Base-by-base conservation (phyloP, 495 filamentous ascomycete species). In the Sabuloglossum arenarium region DNA sequence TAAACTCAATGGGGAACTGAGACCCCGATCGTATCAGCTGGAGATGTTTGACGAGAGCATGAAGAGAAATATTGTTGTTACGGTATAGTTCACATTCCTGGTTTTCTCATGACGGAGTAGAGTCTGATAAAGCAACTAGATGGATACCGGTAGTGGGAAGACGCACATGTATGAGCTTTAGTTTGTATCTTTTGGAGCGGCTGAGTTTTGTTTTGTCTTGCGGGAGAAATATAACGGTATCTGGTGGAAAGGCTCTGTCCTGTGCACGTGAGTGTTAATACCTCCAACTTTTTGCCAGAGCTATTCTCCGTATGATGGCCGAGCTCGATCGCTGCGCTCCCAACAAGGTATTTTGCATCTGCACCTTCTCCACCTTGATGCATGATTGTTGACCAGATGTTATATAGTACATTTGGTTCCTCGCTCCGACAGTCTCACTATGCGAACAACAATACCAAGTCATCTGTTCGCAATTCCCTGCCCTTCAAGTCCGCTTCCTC, bases 131-230 rank as follows among this genome's bases (percentile, higher is more conserved):
- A 14, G 34, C 16, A 29, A 37, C 39, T 58, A 90, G 84, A 94
- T 95, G 88, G 88, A 91, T 62, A 94, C 89, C 0, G 89, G 89
- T 1, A 86, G 79, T 64, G 90, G 90, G 9, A 97, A 97, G 67
- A 96, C 90, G 1, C 82, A 85, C 56, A 80, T 95, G 88, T 89
- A 79, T 58, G 50, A 43, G n/a, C 39, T 43, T 43, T 43, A 43
- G n/a, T 21, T 43, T 43, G 39, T 21, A 21, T 21, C n/a, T n/a
- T 21, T 21, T 23, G 21, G 16, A 21, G 12, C 12, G 39, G 21
- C 29, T 34, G 19, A 25, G 57, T 29, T 14, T 59, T 28, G 23
- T 64, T 77, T 67, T 49, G n/a, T 12, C 3, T 19, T 43, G 30
- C 10, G 5, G n/a, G 23, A 23, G 25, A 16, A 9, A 11, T 32